These are phyloP conservation scores for Plantago coronopus DNA, from an alignment of 305 asterid species.

Conservation along the genomic window DNA sequence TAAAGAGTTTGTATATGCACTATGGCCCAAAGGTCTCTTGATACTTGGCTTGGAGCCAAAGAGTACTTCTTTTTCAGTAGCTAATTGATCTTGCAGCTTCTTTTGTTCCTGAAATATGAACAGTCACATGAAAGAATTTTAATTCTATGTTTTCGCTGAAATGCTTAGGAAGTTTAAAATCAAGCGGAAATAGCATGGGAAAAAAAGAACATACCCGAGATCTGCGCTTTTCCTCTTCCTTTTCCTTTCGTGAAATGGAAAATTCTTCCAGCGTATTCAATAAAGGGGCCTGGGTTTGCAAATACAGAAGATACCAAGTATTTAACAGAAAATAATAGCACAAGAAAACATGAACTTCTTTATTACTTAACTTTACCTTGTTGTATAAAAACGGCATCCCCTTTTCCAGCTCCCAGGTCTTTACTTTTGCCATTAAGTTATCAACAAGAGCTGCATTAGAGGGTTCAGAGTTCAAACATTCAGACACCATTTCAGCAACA, in stretches of 20 bases:
- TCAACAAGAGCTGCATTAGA: constrained; percentile 61
- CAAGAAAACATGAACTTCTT: constrained; percentile 4
- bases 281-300: constrained; percentile 46
- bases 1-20: constrained; percentile 42
- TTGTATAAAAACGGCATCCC: constrained; percentile 59
- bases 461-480: constrained; percentile 7
- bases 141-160: neutral
- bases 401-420: constrained; percentile 73
- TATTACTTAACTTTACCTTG: constrained; percentile 38
- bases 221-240: constrained; percentile 69
- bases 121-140: neutral
- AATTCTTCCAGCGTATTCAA: constrained; percentile 55
- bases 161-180: neutral
- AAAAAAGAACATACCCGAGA: constrained; percentile 42
- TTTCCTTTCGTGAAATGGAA: constrained; percentile 41
- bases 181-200: neutral
- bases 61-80: constrained; percentile 56
- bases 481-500: constrained; percentile 18
- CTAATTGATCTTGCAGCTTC: constrained; percentile 67
- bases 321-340: constrained; percentile 9
- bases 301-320: constrained; percentile 4
- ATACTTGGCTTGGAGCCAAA: constrained; percentile 55
- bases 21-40: constrained; percentile 56
- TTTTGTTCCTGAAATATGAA: constrained; percentile 53
- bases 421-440: constrained; percentile 49